Percentiles rank a stretch among this genome's conserved stretches.
phyloP scores from a whole-genome alignment of 805 yeast genomes.

The Wickerhamiella sergipiensis region DNA sequence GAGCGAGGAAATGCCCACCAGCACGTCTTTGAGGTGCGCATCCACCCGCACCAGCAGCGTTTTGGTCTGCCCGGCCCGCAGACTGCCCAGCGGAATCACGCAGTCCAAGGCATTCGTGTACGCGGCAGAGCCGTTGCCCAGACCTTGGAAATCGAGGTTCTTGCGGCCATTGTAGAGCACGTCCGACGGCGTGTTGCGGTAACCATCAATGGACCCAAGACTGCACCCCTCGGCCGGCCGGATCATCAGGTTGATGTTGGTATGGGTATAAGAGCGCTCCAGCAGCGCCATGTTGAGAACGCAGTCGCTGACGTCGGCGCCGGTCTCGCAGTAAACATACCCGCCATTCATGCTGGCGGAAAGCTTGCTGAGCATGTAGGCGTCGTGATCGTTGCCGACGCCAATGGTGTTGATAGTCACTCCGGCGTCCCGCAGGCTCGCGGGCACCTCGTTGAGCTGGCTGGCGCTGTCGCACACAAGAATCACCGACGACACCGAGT shows the following conservation, averaged over 20 bases:
- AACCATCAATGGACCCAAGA: not conserved
- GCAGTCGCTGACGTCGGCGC: not conserved
- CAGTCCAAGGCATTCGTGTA: not conserved
- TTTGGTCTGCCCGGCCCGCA: constrained; percentile 3
- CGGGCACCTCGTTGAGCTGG: not conserved
- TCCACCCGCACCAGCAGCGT: constrained; percentile 1
- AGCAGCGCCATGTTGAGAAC: constrained; percentile 1
- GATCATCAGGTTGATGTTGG: constrained; percentile 1
- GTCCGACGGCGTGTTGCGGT: not conserved
- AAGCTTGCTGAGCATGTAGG: not conserved
- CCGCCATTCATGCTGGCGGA: constrained; percentile 3
- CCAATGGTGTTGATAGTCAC: constrained; percentile 5
- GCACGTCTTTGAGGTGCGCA: not conserved
- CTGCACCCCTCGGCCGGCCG: constrained; percentile 2
- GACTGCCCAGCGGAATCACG: constrained; percentile 1
- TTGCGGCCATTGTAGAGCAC: not conserved
- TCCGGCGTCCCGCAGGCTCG: not conserved
- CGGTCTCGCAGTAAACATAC: not conserved
- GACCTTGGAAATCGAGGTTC: not conserved
- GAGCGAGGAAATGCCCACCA: not conserved
- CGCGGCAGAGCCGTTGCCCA: not conserved
- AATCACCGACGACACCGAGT: not conserved
- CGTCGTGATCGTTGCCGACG: not conserved
- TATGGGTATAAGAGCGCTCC: constrained; percentile 4
- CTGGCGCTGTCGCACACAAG: not conserved